Evolutionary conservation across 192 early-diverging fungal genomes (phyloP).

Genomic region (Linnemannia hyalina): DNA sequence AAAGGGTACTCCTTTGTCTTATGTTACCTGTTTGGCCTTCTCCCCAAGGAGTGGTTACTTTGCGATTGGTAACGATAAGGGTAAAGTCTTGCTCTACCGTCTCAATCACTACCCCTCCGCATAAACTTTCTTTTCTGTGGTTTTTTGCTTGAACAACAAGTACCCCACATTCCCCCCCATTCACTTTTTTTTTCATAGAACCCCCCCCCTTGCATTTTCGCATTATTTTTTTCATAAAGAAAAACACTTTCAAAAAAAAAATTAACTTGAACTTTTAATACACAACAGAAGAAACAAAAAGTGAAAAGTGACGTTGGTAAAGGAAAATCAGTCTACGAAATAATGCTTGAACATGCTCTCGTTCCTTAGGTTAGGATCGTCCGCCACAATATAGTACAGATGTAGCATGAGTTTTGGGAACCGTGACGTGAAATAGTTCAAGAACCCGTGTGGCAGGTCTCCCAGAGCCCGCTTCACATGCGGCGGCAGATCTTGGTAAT

Average conservation of each 20-base stretch:
- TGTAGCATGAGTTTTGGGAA: constrained; percentile 93
- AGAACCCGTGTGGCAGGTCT: constrained; percentile 87
- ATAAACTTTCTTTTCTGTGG: constrained; percentile 20
- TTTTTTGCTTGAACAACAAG: not conserved
- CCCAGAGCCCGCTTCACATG: constrained; percentile 85
- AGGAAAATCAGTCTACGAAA: constrained; percentile 57
- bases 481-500: constrained; percentile 92
- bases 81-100: constrained; percentile 89
- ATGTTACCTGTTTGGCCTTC: constrained; percentile 84
- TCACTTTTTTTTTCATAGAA: not conserved
- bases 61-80: constrained; percentile 92
- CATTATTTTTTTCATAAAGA: not conserved
- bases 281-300: not conserved
- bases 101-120: constrained; percentile 73
- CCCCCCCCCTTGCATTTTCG: not conserved
- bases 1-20: constrained; percentile 79
- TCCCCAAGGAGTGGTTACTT: constrained; percentile 95
- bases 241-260: not conserved
- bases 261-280: not conserved
- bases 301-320: not conserved
- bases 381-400: constrained; percentile 86
- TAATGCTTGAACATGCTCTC: constrained; percentile 80
- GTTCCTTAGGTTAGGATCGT: constrained; percentile 69
- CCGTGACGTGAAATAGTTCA: constrained; percentile 90
- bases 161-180: not conserved